Evolutionary conservation across 2,329 filamentous ascomycete genomes (phyloP).

Genomic region (Rhinocladiella similis): DNA sequence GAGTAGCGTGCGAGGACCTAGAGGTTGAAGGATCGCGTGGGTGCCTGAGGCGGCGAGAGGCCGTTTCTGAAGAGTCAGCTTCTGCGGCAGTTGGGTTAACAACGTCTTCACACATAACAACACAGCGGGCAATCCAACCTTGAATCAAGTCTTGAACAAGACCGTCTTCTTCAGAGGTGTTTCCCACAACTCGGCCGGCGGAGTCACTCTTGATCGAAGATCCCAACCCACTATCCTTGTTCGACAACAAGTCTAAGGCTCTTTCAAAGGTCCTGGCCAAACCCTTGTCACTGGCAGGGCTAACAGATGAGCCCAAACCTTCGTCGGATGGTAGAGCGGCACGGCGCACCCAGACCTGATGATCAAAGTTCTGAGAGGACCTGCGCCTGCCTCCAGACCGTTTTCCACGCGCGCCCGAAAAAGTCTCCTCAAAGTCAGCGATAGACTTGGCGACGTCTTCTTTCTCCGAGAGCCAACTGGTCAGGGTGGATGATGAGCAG

Average conservation of each 20-base stretch:
- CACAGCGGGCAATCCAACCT: constrained; percentile 32
- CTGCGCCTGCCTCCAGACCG: constrained; percentile 35
- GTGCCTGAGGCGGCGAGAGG: constrained; percentile 16
- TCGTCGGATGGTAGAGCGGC: constrained; percentile 72
- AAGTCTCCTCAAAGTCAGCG: constrained; percentile 65
- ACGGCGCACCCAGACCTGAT: constrained; percentile 45
- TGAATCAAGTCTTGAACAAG: constrained; percentile 28
- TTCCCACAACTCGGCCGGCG: constrained; percentile 29
- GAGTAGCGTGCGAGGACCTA: constrained; percentile 8
- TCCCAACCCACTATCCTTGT: constrained; percentile 28
- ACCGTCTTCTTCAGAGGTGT: constrained; percentile 31
- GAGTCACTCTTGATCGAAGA: constrained; percentile 19
- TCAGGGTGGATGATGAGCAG: constrained; percentile 35
- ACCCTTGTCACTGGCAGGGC: constrained; percentile 51
- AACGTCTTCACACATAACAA: constrained; percentile 28
- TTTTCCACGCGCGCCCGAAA: constrained; percentile 47
- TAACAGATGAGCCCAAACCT: constrained; percentile 81
- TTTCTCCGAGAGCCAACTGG: constrained; percentile 58
- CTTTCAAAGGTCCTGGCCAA: constrained; percentile 37
- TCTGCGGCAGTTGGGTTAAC: constrained; percentile 27
- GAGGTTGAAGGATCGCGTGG: constrained; percentile 13
- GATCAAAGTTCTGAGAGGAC: constrained; percentile 24
- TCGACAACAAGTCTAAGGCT: constrained; percentile 42
- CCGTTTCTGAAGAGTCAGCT: constrained; percentile 27
- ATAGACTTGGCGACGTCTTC: constrained; percentile 70